These are phyloP conservation scores for Conticribra weissflogii DNA, from an alignment of 108 stramenopile species.

Conservation along the genomic window DNA sequence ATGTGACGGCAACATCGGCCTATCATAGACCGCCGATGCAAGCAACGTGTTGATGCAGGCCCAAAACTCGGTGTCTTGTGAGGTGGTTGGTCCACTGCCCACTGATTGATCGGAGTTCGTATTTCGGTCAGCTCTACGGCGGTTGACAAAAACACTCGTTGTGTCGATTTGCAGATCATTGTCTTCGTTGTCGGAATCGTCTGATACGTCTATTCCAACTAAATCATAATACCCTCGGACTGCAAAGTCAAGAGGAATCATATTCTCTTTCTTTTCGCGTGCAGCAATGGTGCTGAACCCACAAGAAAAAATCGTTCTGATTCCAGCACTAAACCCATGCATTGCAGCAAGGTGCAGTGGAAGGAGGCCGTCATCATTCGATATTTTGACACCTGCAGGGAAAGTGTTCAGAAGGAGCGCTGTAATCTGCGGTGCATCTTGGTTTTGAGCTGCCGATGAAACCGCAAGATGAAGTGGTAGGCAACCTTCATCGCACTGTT, in stretches of 20 bases:
- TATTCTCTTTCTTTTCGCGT: slow-evolving; percentile 23
- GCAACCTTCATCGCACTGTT: slow-evolving; percentile 31
- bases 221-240: slow-evolving; percentile 14
- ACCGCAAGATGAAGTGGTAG: slow-evolving; percentile 20
- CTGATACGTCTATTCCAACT: background rate
- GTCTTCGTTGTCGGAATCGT: background rate
- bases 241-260: slow-evolving; percentile 32
- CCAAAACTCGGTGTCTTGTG: background rate
- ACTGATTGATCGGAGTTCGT: background rate
- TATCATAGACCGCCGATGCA: slow-evolving; percentile 15
- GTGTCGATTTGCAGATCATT: background rate
- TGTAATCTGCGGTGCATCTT: slow-evolving; percentile 29
- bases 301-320: slow-evolving; percentile 28
- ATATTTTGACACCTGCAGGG: slow-evolving; percentile 11
- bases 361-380: slow-evolving; percentile 29
- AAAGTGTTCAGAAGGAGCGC: slow-evolving; percentile 14
- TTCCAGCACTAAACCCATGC: slow-evolving; percentile 20
- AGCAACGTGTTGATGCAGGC: slow-evolving; percentile 17
- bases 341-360: slow-evolving; percentile 30
- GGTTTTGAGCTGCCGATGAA: slow-evolving; percentile 13
- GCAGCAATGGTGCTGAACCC: slow-evolving; percentile 26
- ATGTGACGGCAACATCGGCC: slow-evolving; percentile 1
- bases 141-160: background rate
- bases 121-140: background rate
- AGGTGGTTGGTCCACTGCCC: background rate